Evolutionary conservation across 352 stramenopile species (phyloP), one percentile per base, ranked within the genome.

Genomic region (Pythium dissotocum): DNA sequence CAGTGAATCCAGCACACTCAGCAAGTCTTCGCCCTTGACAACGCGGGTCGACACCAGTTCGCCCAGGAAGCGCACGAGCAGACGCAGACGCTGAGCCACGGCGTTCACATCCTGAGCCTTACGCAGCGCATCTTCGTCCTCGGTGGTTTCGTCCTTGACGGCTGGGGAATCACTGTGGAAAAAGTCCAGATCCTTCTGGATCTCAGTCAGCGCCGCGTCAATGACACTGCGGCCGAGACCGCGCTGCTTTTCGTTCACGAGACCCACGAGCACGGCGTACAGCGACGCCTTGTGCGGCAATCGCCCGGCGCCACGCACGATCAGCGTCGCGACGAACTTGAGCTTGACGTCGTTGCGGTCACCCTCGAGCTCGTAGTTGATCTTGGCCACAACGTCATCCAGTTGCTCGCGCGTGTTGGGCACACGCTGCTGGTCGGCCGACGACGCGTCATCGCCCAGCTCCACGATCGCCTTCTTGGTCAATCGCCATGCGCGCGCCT

Each of bases 401-500:
- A 91, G 60, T 28, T 90, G 76, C 14, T 90, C 81, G 40, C 76
- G 81, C 46, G 21, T 24, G 46, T 53, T 53, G n/a, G 21, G 46
- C n/a, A 53, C 46, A n/a, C 46, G 46, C 46, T 49, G 40, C 40
- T 53, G 46, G 46, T 53, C 46, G 21, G 64, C 75, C 2, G 73
- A 33, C 52, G 69, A 61, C 9, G 69, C 52, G 28, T 75, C 67
- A 63, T 91, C 84, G 9, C 82, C 79, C 2, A 93, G 74, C 65
- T 93, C 83, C 40, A 95, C 73, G 49, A 93, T 68, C 26, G 73
- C 78, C 67, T 95, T 92, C 66, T 92, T 91, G 33, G 81, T 75
- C 52, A 94, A 63, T 7, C 85, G 83, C 85, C 85, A 94, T 28
- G 80, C 71, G 13, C 85, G 82, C 42, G 82, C 83, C 44, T 79